phyloP scores from a whole-genome alignment of 306 rosid genomes.

The Phaseolus lunatus region DNA sequence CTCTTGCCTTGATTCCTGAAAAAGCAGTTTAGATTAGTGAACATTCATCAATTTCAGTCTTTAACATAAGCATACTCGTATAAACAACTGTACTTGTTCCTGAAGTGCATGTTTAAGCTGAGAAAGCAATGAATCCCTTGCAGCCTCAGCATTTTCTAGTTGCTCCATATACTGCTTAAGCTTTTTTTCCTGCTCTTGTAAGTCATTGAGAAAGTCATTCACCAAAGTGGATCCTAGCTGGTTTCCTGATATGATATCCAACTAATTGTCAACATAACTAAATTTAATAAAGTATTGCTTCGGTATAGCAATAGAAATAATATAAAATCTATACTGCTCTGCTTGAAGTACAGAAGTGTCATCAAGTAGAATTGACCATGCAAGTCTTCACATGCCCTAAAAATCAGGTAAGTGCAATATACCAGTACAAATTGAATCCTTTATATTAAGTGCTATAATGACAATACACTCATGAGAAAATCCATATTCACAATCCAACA shows the following conservation, averaged over 20 bases:
- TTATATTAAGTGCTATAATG: no score
- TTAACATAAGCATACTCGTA: constrained; percentile 27
- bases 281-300: constrained; percentile 25
- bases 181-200: constrained; percentile 72
- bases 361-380: constrained; percentile 9
- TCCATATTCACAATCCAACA: no score
- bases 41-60: constrained; percentile 25
- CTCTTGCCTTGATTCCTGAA: constrained; percentile 84
- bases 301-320: constrained; percentile 23
- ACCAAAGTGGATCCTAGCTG: constrained; percentile 63
- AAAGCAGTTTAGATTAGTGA: constrained; percentile 44
- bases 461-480: not conserved
- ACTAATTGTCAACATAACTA: constrained; percentile 20
- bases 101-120: constrained; percentile 83
- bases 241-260: constrained; percentile 61
- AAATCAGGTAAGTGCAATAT: constrained; percentile 10
- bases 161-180: constrained; percentile 66
- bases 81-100: constrained; percentile 68
- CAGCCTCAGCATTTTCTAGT: constrained; percentile 69
- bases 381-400: constrained; percentile 22
- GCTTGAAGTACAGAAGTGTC: constrained; percentile 32
- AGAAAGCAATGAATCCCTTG: constrained; percentile 71
- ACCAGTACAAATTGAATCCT: constrained; percentile 9
- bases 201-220: constrained; percentile 72
- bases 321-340: constrained; percentile 18